These are phyloP conservation scores for Mortierella sp. DNA, from an alignment of 371 early-diverging fungal species.

Conservation along the genomic window DNA sequence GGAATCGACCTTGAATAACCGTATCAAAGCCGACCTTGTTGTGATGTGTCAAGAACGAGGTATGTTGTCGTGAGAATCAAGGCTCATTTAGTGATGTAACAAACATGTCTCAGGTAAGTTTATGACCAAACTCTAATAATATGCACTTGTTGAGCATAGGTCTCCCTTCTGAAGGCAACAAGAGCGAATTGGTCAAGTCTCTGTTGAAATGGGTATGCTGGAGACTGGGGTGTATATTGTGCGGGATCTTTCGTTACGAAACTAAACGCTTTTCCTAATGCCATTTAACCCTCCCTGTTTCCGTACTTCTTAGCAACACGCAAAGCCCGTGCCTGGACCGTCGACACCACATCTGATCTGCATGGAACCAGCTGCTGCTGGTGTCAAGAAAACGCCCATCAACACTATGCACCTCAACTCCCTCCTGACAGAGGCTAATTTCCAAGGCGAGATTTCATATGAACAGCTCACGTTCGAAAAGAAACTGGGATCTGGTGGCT, in stretches of 20 bases:
- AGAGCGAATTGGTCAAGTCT: conserved; percentile 65
- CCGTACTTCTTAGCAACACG: conserved; percentile 62
- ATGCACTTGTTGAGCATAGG: conserved; percentile 48
- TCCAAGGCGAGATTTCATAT: conserved; percentile 69
- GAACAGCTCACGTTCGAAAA: conserved; percentile 66
- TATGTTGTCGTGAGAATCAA: conserved; percentile 27
- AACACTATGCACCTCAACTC: conserved; percentile 67
- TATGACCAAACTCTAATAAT: background rate
- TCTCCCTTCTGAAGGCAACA: conserved; percentile 71
- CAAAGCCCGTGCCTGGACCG: conserved; percentile 76
- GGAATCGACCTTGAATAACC: conserved; percentile 59
- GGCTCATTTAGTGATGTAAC: background rate
- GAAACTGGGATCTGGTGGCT: conserved; percentile 83
- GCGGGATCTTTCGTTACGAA: background rate
- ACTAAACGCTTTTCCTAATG: no score
- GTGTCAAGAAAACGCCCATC: conserved; percentile 45
- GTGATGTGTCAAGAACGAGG: conserved; percentile 79
- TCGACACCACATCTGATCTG: conserved; percentile 74
- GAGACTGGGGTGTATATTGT: background rate
- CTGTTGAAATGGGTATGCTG: conserved; percentile 69
- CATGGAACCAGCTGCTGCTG: conserved; percentile 55
- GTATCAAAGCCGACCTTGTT: conserved; percentile 75
- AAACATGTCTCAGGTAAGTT: no score
- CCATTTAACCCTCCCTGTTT: no score
- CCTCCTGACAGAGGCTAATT: conserved; percentile 57